These are phyloP conservation scores for Inonotus hispidus DNA, from an alignment of 1,284 basidiomycete genomes.

Conservation along the genomic window DNA sequence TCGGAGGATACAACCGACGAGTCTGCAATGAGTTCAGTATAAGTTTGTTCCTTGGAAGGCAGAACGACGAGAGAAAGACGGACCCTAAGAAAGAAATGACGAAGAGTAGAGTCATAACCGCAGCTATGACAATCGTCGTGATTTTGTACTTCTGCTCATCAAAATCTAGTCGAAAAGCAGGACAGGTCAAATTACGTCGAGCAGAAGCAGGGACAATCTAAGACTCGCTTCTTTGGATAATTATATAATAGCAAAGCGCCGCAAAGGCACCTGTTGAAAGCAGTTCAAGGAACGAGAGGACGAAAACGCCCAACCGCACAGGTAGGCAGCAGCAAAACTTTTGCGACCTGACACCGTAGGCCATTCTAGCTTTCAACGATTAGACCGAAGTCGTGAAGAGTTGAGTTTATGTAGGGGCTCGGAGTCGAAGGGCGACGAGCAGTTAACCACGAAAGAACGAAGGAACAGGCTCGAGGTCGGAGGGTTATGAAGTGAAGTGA, in stretches of 20 bases:
- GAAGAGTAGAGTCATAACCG: conserved; percentile 19
- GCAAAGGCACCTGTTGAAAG: conserved; percentile 15
- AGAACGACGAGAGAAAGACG: not conserved
- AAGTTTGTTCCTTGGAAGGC: not conserved
- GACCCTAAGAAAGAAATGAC: conserved; percentile 21
- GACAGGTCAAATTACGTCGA: not conserved
- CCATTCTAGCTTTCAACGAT: not conserved
- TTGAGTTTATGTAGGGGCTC: not conserved
- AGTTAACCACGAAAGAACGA: not conserved
- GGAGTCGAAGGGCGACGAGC: not conserved
- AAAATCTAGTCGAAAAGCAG: not conserved
- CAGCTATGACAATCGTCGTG: conserved; percentile 19
- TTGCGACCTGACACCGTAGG: conserved; percentile 15
- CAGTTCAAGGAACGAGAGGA: conserved; percentile 21
- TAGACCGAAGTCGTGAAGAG: not conserved
- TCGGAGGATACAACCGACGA: conserved; percentile 24
- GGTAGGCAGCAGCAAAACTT: conserved; percentile 26
- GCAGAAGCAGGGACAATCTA: not conserved
- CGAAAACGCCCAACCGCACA: conserved; percentile 26
- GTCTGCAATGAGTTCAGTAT: not conserved
- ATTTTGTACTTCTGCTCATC: conserved; percentile 8
- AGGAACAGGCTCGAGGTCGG: not conserved
- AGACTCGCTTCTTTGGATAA: conserved; percentile 16
- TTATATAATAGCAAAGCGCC: conserved; percentile 12
- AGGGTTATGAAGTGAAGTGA: not conserved